A percentile compares a stretch with the other conserved stretches of the same genome.
Conservation (phyloP, 1,284 basidiomycete species). For the Pisolithus thermaeus region DNA sequence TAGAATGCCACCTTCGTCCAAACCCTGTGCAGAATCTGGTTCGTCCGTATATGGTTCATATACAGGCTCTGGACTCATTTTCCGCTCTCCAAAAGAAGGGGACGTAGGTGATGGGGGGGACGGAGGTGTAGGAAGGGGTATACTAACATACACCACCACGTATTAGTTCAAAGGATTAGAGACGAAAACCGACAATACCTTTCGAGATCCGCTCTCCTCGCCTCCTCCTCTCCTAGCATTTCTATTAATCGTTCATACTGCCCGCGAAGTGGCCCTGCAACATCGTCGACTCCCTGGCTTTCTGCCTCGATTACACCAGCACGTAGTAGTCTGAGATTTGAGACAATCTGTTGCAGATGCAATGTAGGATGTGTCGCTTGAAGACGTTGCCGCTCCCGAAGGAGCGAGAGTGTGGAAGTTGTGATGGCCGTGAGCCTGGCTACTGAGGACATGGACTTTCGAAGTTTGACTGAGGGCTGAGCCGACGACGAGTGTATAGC, state of each 20-base stretch:
- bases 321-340: constrained; percentile 57
- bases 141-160: constrained; percentile 8
- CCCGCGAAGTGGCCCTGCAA: constrained; percentile 44
- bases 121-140: constrained; percentile 11
- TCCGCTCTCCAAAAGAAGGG: constrained; percentile 18
- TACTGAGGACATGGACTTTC: not conserved
- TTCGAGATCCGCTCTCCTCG: constrained; percentile 26
- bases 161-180: not conserved
- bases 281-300: constrained; percentile 22
- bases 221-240: constrained; percentile 55
- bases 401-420: constrained; percentile 67
- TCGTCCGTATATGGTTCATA: constrained; percentile 71
- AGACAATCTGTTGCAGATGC: constrained; percentile 59
- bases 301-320: constrained; percentile 52
- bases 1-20: constrained; percentile 47
- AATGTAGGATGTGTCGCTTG: constrained; percentile 39
- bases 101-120: constrained; percentile 20
- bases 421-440: constrained; percentile 67
- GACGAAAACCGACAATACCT: constrained; percentile 16
- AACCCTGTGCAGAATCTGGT: constrained; percentile 44
- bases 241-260: constrained; percentile 69
- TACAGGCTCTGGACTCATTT: constrained; percentile 22
- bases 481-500: no score
- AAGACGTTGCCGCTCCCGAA: constrained; percentile 67
- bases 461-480: no score